Evolutionary conservation across 2,329 filamentous ascomycete species (phyloP).

Genomic region (Dactylonectria estremocensis): DNA sequence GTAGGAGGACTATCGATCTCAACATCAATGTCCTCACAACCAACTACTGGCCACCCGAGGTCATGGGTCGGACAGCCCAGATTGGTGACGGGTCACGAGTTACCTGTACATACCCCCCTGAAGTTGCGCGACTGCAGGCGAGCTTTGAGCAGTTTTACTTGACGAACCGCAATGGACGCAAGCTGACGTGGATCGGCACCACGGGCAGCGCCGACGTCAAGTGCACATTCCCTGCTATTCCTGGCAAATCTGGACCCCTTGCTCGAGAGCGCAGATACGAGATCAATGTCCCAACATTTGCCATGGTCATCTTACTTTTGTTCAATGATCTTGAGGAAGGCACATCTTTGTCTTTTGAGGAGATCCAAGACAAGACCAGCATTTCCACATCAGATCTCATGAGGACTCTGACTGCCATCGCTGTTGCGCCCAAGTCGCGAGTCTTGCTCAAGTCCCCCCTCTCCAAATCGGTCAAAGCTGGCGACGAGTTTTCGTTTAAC

Average conservation of each 20-base stretch:
- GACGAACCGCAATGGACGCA: conserved; percentile 87
- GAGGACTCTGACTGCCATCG: conserved; percentile 84
- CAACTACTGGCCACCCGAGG: conserved; percentile 95
- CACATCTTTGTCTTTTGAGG: conserved; percentile 73
- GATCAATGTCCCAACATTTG: conserved; percentile 91
- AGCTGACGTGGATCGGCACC: conserved; percentile 84
- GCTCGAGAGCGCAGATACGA: conserved; percentile 84
- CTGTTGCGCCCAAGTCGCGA: conserved; percentile 86
- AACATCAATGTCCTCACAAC: conserved; percentile 89
- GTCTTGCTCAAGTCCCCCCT: conserved; percentile 86
- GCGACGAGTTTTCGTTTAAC: conserved; percentile 89
- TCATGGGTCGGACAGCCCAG: conserved; percentile 77
- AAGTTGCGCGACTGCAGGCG: conserved; percentile 82
- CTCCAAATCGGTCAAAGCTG: conserved; percentile 81
- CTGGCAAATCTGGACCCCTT: conserved; percentile 75
- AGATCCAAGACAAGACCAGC: conserved; percentile 86
- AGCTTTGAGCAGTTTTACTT: conserved; percentile 93
- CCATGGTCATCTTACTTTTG: conserved; percentile 89
- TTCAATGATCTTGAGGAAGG: conserved; percentile 83
- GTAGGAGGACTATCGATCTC: conserved; percentile 76
- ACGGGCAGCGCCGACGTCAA: conserved; percentile 88
- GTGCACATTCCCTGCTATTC: conserved; percentile 81
- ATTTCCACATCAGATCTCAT: conserved; percentile 83
- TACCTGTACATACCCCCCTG: conserved; percentile 79
- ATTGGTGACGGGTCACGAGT: conserved; percentile 60